These are phyloP conservation scores for Tanacetum coccineum DNA, from an alignment of 129 eudicot species.

Conservation along the genomic window DNA sequence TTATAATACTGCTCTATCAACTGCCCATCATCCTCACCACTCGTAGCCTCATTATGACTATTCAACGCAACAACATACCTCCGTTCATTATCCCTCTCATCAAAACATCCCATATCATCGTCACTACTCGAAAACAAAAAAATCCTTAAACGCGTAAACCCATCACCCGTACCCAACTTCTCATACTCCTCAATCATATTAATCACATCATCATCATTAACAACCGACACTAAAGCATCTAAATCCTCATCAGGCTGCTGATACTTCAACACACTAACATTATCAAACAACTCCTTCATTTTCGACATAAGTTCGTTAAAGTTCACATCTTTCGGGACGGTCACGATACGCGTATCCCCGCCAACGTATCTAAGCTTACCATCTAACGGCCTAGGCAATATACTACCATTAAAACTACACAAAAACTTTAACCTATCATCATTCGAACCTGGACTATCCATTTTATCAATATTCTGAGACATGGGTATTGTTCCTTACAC, in stretches of 20 bases:
- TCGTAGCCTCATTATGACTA: constrained; percentile 64
- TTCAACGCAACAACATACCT: constrained; percentile 95
- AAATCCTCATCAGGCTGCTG: constrained; percentile 99
- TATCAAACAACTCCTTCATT: constrained; percentile 87
- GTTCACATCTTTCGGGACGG: constrained; percentile 54
- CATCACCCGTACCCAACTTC: constrained; percentile 77
- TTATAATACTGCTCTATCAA: constrained; percentile 61
- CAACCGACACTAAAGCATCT: constrained; percentile 96
- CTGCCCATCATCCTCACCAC: constrained; percentile 50
- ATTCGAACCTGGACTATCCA: constrained; percentile 12
- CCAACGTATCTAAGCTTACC: constrained; percentile 98
- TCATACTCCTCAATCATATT: constrained; percentile 99
- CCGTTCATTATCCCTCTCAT: constrained; percentile 84
- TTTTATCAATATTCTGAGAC: neutral
- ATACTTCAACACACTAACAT: constrained; percentile 63
- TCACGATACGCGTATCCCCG: constrained; percentile 88
- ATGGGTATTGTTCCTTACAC: no score
- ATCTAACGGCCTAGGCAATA: constrained; percentile 89
- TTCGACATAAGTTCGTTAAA: constrained; percentile 80
- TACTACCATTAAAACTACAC: constrained; percentile 89
- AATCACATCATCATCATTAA: constrained; percentile 91
- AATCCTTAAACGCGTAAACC: constrained; percentile 78
- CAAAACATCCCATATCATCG: constrained; percentile 60
- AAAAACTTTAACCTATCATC: constrained; percentile 65
- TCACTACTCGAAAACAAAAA: constrained; percentile 66